A percentile compares a stretch with the other conserved stretches of the same genome.
These are phyloP conservation scores for Apiotrichum gamsii DNA, from an alignment of 1,284 basidiomycete species.

Conservation along the genomic window DNA sequence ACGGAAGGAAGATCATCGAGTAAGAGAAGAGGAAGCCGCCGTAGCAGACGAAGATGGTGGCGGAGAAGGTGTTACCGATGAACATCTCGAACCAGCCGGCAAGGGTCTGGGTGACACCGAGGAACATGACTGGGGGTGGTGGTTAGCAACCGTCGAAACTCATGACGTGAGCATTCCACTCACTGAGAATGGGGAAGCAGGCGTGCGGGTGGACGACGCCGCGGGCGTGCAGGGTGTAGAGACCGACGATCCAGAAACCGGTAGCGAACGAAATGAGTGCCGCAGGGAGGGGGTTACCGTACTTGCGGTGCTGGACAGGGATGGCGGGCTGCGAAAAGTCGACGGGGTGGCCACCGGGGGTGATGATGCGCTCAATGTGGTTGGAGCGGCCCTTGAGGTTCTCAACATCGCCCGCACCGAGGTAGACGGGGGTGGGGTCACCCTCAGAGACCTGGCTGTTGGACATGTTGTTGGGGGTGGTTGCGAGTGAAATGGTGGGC, in stretches of 20 bases:
- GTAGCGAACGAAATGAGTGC: conserved; percentile 12
- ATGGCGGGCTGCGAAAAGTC: conserved; percentile 22
- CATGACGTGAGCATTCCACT: no score
- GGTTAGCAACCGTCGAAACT: neutral
- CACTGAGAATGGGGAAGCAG: conserved; percentile 11
- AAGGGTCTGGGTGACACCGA: conserved; percentile 17
- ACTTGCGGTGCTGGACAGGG: conserved; percentile 22
- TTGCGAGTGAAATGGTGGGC: neutral
- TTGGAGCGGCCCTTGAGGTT: conserved; percentile 14
- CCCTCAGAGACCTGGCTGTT: neutral
- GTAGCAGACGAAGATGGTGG: conserved; percentile 16
- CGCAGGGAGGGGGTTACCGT: conserved; percentile 19
- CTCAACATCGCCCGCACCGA: conserved; percentile 14
- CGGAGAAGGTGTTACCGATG: conserved; percentile 20
- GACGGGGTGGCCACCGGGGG: conserved; percentile 22
- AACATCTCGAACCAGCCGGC: conserved; percentile 22
- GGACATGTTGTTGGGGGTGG: neutral
- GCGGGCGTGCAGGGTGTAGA: conserved; percentile 8
- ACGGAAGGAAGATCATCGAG: conserved; percentile 9
- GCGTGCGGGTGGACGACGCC: conserved; percentile 8
- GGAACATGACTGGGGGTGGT: conserved; percentile 9
- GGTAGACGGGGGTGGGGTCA: conserved; percentile 9
- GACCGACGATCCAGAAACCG: conserved; percentile 14
- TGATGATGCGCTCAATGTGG: conserved; percentile 14
- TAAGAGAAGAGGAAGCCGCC: conserved; percentile 16